Conservation (phyloP, 768 basidiomycete genomes). For the Candolleomyces efflorescens region DNA sequence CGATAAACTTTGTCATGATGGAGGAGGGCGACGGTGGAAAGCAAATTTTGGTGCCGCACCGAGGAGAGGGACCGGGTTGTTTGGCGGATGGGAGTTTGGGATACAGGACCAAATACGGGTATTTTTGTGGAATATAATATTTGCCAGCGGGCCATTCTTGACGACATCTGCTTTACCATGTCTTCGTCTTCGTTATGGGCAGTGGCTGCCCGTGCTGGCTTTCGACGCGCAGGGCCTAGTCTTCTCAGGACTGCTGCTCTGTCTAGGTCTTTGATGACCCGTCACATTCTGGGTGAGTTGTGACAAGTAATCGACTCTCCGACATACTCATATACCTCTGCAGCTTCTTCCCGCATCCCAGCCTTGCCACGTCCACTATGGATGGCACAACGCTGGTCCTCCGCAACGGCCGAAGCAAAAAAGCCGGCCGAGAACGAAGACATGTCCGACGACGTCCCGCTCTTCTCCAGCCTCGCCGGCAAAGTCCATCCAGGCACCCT, state of each 20-base stretch:
- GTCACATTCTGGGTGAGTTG: too few relatives aligned
- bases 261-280: too few relatives aligned
- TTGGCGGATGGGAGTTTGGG: neutral
- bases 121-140: neutral
- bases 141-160: neutral
- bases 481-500: slow-evolving; percentile 39
- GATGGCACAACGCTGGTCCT: neutral
- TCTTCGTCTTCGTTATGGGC: neutral
- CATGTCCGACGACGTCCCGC: slow-evolving; percentile 1
- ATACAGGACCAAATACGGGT: neutral
- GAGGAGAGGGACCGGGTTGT: neutral
- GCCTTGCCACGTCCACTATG: too few relatives aligned
- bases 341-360: too few relatives aligned
- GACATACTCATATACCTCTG: too few relatives aligned
- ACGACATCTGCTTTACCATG: neutral
- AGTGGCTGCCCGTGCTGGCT: neutral
- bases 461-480: slow-evolving; percentile 34
- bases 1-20: slow-evolving; percentile 92
- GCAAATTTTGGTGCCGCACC: neutral
- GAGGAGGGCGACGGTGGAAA: neutral
- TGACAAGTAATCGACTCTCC: too few relatives aligned
- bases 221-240: neutral
- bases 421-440: neutral
- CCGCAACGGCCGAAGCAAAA: neutral
- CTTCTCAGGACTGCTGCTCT: neutral